Evolutionary conservation across 352 stramenopile species (phyloP), one percentile per base, ranked within the genome.

Genomic region (Phytopythium vexans): DNA sequence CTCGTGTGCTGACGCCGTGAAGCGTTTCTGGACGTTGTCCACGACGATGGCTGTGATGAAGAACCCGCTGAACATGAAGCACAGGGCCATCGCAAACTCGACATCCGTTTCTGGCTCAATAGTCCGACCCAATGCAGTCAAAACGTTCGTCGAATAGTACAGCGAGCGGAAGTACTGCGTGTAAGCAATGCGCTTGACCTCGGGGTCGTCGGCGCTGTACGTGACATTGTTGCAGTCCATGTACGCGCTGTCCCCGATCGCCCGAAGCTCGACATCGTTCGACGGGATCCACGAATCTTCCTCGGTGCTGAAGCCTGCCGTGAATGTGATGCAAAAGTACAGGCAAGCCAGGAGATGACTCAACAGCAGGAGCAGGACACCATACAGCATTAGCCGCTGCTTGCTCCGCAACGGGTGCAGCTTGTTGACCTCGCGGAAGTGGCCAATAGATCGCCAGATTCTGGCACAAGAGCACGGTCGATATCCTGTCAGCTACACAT

Each of bases 31-130:
- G 3, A 84, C 72, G 21, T 80, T 66, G 40, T 84, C 67, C 1
- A 86, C 72, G 6, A 86, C 66, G 32, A 76, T 66, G 4, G 72
- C 68, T 2, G 74, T 80, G n/a, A 77, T 59, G 15, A 88, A 54
- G 38, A 86, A 73, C 0, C 70, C 74, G 12, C 73, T 67, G 31
- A 73, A 52, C 72, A 84, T 83, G 41, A 80, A 77, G 0, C 71
- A 16, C 1, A 83, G 50, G 1, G 68, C 67, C 2, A 72, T 53
- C 7, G 57, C 32, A 35, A 74, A 70, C 44, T 86, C 40, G 10
- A 58, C 4, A 8, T 72, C 58, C 11, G 42, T 79, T 9, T 64
- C 39, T 0, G 77, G 77, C 36, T 86, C 72, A 0, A 82, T 37
- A 0, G 68, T 64, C 50, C 69, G 62, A 27, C 74, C 74, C 3